Conservation (phyloP, 2,329 filamentous ascomycete genomes). For the Colletotrichum spinosum region DNA sequence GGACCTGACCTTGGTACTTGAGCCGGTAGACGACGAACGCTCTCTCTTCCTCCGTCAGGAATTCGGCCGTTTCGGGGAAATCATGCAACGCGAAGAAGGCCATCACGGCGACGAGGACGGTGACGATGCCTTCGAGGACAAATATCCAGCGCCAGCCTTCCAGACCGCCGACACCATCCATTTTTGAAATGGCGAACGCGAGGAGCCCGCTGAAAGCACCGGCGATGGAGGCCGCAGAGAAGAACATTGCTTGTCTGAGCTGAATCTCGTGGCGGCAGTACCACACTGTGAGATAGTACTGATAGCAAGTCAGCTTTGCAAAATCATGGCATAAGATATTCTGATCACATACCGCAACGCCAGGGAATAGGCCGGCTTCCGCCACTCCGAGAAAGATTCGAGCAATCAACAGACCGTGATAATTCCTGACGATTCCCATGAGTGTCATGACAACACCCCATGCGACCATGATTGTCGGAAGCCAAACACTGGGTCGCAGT, state of each 20-base stretch:
- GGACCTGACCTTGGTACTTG: conserved; percentile 68
- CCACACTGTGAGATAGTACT: conserved; percentile 69
- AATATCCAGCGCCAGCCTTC: conserved; percentile 76
- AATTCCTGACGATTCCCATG: conserved; percentile 65
- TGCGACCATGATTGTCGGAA: conserved; percentile 80
- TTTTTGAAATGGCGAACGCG: conserved; percentile 76
- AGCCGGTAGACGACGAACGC: conserved; percentile 78
- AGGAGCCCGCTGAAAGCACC: conserved; percentile 82
- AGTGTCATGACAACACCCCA: conserved; percentile 63
- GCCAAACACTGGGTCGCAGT: conserved; percentile 78
- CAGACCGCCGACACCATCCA: conserved; percentile 72
- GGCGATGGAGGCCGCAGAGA: conserved; percentile 82
- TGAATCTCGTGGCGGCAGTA: conserved; percentile 69
- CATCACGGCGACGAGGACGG: conserved; percentile 72
- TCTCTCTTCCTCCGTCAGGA: conserved; percentile 78
- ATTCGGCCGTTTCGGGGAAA: conserved; percentile 82
- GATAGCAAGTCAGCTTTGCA: conserved; percentile 2
- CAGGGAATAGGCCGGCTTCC: conserved; percentile 75
- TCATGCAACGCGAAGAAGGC: conserved; percentile 82
- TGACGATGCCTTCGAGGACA: conserved; percentile 77
- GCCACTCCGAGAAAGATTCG: conserved; percentile 73
- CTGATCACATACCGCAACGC: conserved; percentile 59
- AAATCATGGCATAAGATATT: neutral
- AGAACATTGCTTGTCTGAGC: conserved; percentile 77
- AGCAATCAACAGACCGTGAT: conserved; percentile 58